These are phyloP conservation scores for Plectosphaerella cucumerina DNA, from an alignment of 2,329 filamentous ascomycete genomes.

Conservation along the genomic window DNA sequence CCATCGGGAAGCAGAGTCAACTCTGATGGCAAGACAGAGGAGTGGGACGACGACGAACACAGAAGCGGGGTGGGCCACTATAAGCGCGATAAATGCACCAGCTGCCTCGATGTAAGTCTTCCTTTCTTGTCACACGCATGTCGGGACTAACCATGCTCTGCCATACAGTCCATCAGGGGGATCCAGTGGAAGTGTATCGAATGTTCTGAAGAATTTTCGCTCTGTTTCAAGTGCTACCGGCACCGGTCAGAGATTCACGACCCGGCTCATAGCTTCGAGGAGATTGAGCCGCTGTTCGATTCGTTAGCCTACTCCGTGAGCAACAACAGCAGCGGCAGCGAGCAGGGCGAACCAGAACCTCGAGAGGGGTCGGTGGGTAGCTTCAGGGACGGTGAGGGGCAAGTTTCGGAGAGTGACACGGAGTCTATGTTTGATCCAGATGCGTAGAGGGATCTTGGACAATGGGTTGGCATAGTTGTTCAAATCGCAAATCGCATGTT, in stretches of 20 bases:
- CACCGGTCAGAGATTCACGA: conserved; percentile 14
- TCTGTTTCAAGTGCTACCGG: conserved; percentile 6
- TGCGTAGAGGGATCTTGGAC: too few relatives aligned
- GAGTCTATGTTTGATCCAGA: too few relatives aligned
- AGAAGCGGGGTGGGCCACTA: background rate
- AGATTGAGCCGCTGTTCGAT: conserved; percentile 8
- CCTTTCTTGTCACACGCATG: background rate
- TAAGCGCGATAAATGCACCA: background rate
- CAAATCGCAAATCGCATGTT: too few relatives aligned
- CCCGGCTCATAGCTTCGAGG: conserved; percentile 6
- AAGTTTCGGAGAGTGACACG: too few relatives aligned
- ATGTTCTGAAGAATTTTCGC: background rate
- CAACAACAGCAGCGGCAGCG: too few relatives aligned
- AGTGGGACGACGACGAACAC: conserved; percentile 9
- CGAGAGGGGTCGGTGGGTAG: too few relatives aligned
- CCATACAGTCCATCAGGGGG: background rate
- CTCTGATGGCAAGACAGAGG: conserved; percentile 6
- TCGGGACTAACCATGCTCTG: background rate
- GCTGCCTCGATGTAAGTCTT: conserved; percentile 3
- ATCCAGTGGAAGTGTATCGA: background rate
- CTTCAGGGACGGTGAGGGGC: too few relatives aligned
- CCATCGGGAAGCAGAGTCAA: conserved; percentile 2
- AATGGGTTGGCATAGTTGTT: too few relatives aligned
- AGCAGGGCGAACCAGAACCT: too few relatives aligned
- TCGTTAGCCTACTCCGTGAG: too few relatives aligned